Evolutionary conservation across 768 basidiomycete genomes (phyloP), one percentile per base, ranked within the genome.

Genomic region (Clavaria fumosa): DNA sequence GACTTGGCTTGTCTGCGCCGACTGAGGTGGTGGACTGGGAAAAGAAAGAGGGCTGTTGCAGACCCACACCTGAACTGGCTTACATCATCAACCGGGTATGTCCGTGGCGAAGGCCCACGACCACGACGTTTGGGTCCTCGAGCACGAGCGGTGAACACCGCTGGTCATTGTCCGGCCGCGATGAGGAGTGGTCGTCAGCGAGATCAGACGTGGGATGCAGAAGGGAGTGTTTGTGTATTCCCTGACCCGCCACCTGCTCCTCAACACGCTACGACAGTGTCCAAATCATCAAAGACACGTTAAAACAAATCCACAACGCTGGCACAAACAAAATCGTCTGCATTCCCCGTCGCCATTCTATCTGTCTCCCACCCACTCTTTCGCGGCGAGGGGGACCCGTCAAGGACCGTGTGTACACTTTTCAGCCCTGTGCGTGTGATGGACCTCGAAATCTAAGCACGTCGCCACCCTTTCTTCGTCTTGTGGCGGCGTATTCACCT

Each of bases 231-330:
- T 23, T 57, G 50, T 55, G 69, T 71, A 63, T 67, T 57, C 59
- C 66, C 64, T 55, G n/a, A n/a, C n/a, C 47, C 53, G 62, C 61
- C 59, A 62, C 9, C 26, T 62, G 58, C 60, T 56, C 62, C 65
- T 64, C 71, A 75, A 69, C 69, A 70, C 62, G 62, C 63, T 59
- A 61, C 63, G 64, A 72, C 70, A 71, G 55, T 60, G 69, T 68
- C 67, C 77, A 79, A 78, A 79, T 71, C 62, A 59, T 69, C 56
- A 62, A 76, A 67, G 73, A 76, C 75, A 74, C 60, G 62, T 65
- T 72, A 76, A 77, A 75, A 78, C 76, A 80, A 73, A 51, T n/a
- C n/a, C n/a, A n/a, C n/a, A n/a, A n/a, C n/a, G n/a, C n/a, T n/a
- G n/a, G n/a, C n/a, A n/a, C n/a, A n/a, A n/a, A n/a, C n/a, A n/a